These are phyloP conservation scores for Pistacia atlantica DNA, from an alignment of 345 rosid genomes.

Conservation along the genomic window DNA sequence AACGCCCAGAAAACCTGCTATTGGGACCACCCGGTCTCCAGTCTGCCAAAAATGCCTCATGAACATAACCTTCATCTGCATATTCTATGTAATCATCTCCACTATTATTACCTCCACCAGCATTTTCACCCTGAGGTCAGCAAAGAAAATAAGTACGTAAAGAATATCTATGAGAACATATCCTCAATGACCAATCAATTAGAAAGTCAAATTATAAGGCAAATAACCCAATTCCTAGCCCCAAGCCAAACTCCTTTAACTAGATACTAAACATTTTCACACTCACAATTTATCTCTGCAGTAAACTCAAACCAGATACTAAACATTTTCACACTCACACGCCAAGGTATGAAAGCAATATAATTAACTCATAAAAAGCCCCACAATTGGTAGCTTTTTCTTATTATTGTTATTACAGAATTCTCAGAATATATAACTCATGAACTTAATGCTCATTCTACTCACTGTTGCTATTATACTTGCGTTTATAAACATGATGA, in stretches of 20 bases:
- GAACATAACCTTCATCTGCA: slow-evolving; percentile 71
- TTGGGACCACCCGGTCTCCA: slow-evolving; percentile 65
- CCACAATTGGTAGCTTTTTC: not conserved
- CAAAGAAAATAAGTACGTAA: slow-evolving; percentile 1
- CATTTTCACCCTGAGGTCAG: slow-evolving; percentile 41
- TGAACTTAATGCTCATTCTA: not conserved
- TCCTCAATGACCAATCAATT: slow-evolving; percentile 10
- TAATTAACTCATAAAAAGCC: not conserved
- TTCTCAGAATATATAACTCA: not conserved
- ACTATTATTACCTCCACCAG: slow-evolving; percentile 48
- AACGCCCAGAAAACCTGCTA: slow-evolving; percentile 30
- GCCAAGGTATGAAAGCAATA: not conserved
- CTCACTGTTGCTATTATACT: not conserved
- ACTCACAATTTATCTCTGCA: not conserved
- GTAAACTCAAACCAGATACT: not conserved
- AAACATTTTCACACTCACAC: not conserved
- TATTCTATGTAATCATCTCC: slow-evolving; percentile 59
- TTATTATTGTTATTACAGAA: not conserved
- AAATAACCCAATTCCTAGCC: not conserved
- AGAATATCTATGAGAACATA: slow-evolving; percentile 17
- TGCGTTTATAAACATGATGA: not conserved
- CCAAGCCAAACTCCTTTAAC: not conserved
- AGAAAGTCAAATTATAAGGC: not conserved
- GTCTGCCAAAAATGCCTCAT: slow-evolving; percentile 84
- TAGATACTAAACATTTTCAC: not conserved